Evolutionary conservation across 2,329 filamentous ascomycete genomes (phyloP), one percentile per base, ranked within the genome.

Genomic region (Microsporum canis): DNA sequence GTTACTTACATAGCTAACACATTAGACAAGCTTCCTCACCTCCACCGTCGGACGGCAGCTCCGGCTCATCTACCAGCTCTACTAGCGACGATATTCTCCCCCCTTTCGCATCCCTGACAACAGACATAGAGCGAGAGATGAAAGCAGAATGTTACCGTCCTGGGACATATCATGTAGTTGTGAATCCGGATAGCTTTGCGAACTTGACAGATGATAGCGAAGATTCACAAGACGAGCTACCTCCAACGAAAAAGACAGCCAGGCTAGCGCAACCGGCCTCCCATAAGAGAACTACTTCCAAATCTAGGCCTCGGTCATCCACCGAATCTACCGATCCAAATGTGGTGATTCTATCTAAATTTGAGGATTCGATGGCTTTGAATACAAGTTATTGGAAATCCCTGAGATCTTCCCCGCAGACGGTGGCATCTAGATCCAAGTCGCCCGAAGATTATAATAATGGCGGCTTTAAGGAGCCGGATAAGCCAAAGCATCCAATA

Each of bases 41-140:
- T 8, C 64, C 66, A 41, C 60, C 65, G 17, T 67, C 64, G 31
- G 71, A 70, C 33, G 67, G 65, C 56, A 63, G 63, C 29, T 67
- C 68, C 23, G 67, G 68, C 23, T 70, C 70, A 58, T 72, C 72
- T 34, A 67, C 65, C 12, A 63, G 65, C 10, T 72, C 71, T 34
- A 67, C 65, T 14, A 63, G 65, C 8, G 68, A 72, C 27, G 80
- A 83, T 66, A 69, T 76, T n/a, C 71, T 84, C 10, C 81, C 82
- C 23, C 78, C 78, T 1, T 84, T 84, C 68, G 70, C 77, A 36
- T 69, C 72, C 12, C 74, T 84, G 60, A 79, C 75, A 1, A 82
- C 75, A 33, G 82, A 84, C 63, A 81, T 83, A 65, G 82, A 84
- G 33, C 74, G 82, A 45, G 82, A 84, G 67, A 76, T 73, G 62